Percentiles rank a stretch among this genome's conserved stretches.
Evolutionary conservation across 2,329 filamentous ascomycete species (phyloP).

Genomic region (Cercospora canescens): DNA sequence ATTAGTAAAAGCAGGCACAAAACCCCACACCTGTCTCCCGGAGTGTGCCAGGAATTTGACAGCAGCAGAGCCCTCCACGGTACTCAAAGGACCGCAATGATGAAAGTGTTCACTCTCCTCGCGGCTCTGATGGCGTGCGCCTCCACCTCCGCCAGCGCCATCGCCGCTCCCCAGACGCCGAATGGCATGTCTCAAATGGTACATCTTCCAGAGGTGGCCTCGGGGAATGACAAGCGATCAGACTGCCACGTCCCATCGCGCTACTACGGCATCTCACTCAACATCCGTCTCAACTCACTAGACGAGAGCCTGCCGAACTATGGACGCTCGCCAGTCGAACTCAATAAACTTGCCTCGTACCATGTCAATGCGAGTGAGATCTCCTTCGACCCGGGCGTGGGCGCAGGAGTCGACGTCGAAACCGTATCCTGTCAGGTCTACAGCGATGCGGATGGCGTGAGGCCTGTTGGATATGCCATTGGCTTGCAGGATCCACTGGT

Average conservation of each 20-base stretch:
- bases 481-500: background rate
- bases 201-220: background rate
- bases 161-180: background rate
- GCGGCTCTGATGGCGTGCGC: background rate
- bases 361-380: constrained; percentile 9
- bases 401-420: constrained; percentile 4
- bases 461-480: background rate
- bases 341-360: constrained; percentile 16
- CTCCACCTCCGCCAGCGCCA: background rate
- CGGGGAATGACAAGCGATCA: background rate
- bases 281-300: constrained; percentile 8
- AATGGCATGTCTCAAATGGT: background rate
- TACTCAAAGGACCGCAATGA: background rate
- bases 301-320: constrained; percentile 3
- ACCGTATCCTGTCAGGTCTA: constrained; percentile 21
- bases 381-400: constrained; percentile 15
- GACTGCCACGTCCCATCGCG: background rate
- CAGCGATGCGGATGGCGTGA: constrained; percentile 16
- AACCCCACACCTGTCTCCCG: background rate
- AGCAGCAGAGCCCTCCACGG: background rate
- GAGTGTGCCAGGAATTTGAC: background rate
- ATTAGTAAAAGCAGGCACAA: background rate
- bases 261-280: constrained; percentile 22
- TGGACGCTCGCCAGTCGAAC: constrained; percentile 18
- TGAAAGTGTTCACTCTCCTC: background rate